Evolutionary conservation across 768 basidiomycete species (phyloP), one percentile per base, ranked within the genome.

Genomic region (Mycena belliarum): DNA sequence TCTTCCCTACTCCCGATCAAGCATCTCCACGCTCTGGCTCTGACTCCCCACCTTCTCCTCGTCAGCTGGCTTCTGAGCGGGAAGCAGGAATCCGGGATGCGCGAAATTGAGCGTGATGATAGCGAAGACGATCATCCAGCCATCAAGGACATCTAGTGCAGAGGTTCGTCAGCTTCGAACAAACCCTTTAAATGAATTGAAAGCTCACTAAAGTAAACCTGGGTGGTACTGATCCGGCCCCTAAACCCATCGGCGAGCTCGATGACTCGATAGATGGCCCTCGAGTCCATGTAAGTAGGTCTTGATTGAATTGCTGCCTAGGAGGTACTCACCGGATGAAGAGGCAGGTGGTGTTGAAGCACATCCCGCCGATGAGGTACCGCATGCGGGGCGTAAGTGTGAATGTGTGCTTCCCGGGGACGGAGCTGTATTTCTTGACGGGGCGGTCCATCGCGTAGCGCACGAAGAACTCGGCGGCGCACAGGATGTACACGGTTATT

Each of bases 401-500:
- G 29, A 32, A 32, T 15, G 44, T 16, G 15, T 5, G 8, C 25
- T 6, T 8, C 6, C 18, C 33, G 5, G 33, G 7, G 33, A 15
- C 4, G 4, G 33, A 10, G 9, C 33, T 15, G 33, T 15, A 15
- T 15, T 8, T 15, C 9, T 10, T 15, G 6, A 35, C 3, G 33
- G 40, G 18, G 32, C 47, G 18, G 33, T 24, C n/a, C n/a, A 5
- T 24, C 23, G 21, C 20, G 20, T 28, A 79, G 52, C 60, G 81
- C 77, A 52, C 76, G 67, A 51, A 73, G 68, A 63, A 83, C 76
- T 55, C 81, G 76, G 15, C 61, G 66, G 25, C 77, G 67, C 79
- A 81, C 6, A 59, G 9, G 29, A 37, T 49, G 46, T 61, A 65
- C 2, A 40, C 54, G 15, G 50, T 37, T 14, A 65, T 61, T 2